Evolutionary conservation across 768 basidiomycete species (phyloP).

Genomic region (Mycena rosella): DNA sequence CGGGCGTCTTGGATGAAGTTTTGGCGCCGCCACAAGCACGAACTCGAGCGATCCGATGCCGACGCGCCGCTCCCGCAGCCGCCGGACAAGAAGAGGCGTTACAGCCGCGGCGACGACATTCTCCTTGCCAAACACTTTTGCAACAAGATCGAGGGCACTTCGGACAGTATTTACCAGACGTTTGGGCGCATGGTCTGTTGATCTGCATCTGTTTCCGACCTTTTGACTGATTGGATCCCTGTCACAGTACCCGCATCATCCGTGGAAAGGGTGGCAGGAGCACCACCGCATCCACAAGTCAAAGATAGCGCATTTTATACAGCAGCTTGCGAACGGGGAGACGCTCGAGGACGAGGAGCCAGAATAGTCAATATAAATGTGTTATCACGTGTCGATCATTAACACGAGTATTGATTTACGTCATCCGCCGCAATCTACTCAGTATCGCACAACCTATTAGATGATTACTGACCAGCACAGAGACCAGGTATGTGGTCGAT

Average conservation of each 20-base stretch:
- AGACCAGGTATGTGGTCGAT: slow-evolving; percentile 17
- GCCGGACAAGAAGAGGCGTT: slow-evolving; percentile 91
- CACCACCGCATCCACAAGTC: slow-evolving; percentile 90
- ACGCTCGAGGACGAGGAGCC: slow-evolving; percentile 49
- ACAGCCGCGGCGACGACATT: slow-evolving; percentile 83
- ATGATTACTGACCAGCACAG: slow-evolving; percentile 25
- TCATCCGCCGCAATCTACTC: too few species aligned
- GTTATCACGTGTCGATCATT: slow-evolving; percentile 7
- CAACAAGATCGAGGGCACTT: slow-evolving; percentile 82
- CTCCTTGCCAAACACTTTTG: slow-evolving; percentile 82
- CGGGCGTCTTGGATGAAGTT: slow-evolving; percentile 96
- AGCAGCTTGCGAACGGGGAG: slow-evolving; percentile 71
- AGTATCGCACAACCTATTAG: background rate
- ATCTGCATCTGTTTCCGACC: background rate
- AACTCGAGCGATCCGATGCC: slow-evolving; percentile 72
- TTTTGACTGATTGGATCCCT: slow-evolving; percentile 17
- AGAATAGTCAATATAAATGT: slow-evolving; percentile 3
- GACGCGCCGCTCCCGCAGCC: slow-evolving; percentile 81
- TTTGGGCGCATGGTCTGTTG: slow-evolving; percentile 76
- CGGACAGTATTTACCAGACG: slow-evolving; percentile 86
- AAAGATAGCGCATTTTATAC: slow-evolving; percentile 86
- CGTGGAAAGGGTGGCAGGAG: slow-evolving; percentile 96
- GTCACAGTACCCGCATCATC: slow-evolving; percentile 84
- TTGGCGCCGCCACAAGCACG: slow-evolving; percentile 90
- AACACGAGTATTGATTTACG: too few species aligned